Percentiles rank a stretch among this genome's conserved stretches.
phyloP scores from a whole-genome alignment of 2,329 filamentous ascomycete genomes.

The Blumeriella jaapii region DNA sequence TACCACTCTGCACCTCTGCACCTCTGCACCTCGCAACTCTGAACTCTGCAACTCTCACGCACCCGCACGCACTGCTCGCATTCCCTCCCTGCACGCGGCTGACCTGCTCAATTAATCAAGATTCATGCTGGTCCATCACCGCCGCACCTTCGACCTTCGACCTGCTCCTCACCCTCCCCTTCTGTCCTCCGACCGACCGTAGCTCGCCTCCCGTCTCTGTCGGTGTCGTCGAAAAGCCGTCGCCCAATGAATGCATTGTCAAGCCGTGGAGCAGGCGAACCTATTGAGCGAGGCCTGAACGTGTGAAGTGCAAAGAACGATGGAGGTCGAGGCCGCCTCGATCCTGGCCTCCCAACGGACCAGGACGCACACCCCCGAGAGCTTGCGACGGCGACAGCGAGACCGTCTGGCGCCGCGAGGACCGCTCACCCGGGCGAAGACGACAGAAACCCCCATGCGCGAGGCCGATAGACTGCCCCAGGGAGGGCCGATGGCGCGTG shows the following conservation, averaged over 20 bases:
- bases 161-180: too few relatives aligned
- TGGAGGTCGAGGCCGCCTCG: conserved; percentile 15
- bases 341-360: conserved; percentile 11
- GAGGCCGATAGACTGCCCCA: conserved; percentile 15
- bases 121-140: too few relatives aligned
- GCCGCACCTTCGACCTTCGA: too few relatives aligned
- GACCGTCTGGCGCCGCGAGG: conserved; percentile 26
- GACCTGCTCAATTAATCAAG: too few relatives aligned
- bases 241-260: conserved; percentile 23
- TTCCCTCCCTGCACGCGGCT: too few relatives aligned
- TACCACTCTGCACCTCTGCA: too few relatives aligned
- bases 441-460: conserved; percentile 15
- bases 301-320: conserved; percentile 8
- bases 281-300: conserved; percentile 13
- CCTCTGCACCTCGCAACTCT: too few relatives aligned
- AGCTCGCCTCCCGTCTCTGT: too few relatives aligned
- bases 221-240: too few relatives aligned
- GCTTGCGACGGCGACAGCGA: conserved; percentile 27
- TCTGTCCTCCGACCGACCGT: too few relatives aligned
- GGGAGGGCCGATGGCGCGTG: conserved; percentile 15
- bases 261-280: conserved; percentile 13
- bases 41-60: too few relatives aligned
- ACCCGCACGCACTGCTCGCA: too few relatives aligned
- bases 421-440: conserved; percentile 17
- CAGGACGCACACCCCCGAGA: conserved; percentile 20